phyloP scores from a whole-genome alignment of 352 stramenopile species.

The Hyaloperonospora brassicae region DNA sequence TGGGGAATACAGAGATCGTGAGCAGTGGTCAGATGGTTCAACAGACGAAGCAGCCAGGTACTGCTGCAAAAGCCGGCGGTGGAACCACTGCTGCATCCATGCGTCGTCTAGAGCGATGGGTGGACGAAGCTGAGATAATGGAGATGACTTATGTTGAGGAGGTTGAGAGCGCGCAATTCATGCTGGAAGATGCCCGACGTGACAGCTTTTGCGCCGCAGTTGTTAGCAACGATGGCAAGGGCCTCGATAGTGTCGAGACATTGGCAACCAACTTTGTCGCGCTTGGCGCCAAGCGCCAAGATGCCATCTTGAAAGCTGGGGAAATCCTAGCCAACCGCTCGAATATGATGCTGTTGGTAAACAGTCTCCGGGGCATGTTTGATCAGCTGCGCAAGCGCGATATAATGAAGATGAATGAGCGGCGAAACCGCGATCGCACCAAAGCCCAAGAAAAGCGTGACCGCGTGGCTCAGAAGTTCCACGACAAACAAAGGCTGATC shows the following conservation, averaged over 20 bases:
- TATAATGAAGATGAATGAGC: constrained; percentile 72
- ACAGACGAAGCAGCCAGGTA: constrained; percentile 18
- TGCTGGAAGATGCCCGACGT: constrained; percentile 54
- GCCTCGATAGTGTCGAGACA: constrained; percentile 51
- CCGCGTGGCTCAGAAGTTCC: constrained; percentile 56
- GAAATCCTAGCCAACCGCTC: constrained; percentile 71
- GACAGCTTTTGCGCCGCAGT: constrained; percentile 57
- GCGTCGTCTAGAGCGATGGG: constrained; percentile 45
- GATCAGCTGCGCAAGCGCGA: constrained; percentile 65
- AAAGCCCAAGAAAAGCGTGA: constrained; percentile 57
- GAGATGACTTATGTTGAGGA: constrained; percentile 67
- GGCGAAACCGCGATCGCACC: constrained; percentile 41
- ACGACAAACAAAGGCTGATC: constrained; percentile 54
- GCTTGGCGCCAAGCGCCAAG: constrained; percentile 51
- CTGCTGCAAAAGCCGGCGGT: constrained; percentile 14
- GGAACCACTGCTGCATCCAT: constrained; percentile 29
- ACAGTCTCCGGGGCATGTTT: constrained; percentile 55
- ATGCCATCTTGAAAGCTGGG: constrained; percentile 64
- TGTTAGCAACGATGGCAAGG: constrained; percentile 49
- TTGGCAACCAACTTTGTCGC: constrained; percentile 56
- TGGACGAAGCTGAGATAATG: constrained; percentile 59
- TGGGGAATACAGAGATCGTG: constrained; percentile 19
- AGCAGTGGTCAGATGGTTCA: constrained; percentile 24
- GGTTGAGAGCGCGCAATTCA: constrained; percentile 60
- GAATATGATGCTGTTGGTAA: constrained; percentile 73